phyloP scores from a whole-genome alignment of 768 basidiomycete species.

The Royoungia palumana region DNA sequence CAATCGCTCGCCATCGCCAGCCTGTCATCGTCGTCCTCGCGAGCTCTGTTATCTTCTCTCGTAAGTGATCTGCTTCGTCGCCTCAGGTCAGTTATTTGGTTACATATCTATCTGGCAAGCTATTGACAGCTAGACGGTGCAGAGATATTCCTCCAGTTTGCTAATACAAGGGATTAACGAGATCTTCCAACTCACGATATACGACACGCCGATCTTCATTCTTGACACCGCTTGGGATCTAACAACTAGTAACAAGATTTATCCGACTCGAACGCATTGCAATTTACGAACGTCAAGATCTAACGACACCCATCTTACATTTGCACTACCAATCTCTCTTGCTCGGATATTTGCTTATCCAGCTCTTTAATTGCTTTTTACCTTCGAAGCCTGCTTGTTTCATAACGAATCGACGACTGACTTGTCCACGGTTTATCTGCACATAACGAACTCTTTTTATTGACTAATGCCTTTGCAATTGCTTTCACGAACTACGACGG shows the following conservation, averaged over 20 bases:
- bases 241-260: conserved; percentile 17
- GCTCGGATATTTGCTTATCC: background rate
- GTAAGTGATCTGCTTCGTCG: conserved; percentile 27
- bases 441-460: conserved; percentile 25
- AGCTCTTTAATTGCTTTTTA: conserved; percentile 15
- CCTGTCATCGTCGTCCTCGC: conserved; percentile 15
- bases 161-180: conserved; percentile 25
- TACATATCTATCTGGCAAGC: background rate
- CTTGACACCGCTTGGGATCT: conserved; percentile 14
- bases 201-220: conserved; percentile 13
- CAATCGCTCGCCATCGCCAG: conserved; percentile 22
- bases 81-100: conserved; percentile 19
- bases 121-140: background rate
- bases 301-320: conserved; percentile 21
- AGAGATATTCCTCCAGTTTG: conserved; percentile 15
- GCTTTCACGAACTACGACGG: conserved; percentile 28
- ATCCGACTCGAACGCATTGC: conserved; percentile 13
- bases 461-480: conserved; percentile 30
- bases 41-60: conserved; percentile 16
- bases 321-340: background rate
- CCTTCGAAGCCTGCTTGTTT: conserved; percentile 13
- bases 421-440: conserved; percentile 17
- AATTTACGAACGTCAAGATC: conserved; percentile 18
- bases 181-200: conserved; percentile 23
- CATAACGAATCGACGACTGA: conserved; percentile 26